Conservation (phyloP, 2,329 filamentous ascomycete genomes). For the Cadophora luteo-olivacea region DNA sequence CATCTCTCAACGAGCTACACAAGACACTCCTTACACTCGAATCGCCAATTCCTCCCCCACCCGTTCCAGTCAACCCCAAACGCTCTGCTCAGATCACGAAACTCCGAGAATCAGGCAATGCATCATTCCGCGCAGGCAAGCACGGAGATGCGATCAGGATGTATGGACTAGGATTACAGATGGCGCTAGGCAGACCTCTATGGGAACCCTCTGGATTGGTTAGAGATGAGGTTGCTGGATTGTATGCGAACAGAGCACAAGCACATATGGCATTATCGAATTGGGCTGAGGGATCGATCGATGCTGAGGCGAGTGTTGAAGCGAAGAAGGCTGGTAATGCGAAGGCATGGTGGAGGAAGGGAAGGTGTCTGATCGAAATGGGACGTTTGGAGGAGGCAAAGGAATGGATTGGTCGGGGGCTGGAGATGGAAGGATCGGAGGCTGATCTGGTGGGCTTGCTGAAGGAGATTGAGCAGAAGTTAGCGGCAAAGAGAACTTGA, state of each 20-base stretch:
- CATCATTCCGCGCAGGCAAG: slow-evolving; percentile 78
- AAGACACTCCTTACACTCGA: slow-evolving; percentile 72
- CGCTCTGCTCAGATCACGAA: slow-evolving; percentile 87
- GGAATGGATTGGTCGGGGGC: slow-evolving; percentile 75
- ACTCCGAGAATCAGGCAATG: slow-evolving; percentile 87
- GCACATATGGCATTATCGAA: slow-evolving; percentile 81
- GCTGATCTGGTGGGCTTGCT: slow-evolving; percentile 67
- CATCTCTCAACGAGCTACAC: slow-evolving; percentile 80
- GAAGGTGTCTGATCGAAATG: slow-evolving; percentile 90
- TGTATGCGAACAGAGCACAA: slow-evolving; percentile 90
- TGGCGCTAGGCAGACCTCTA: slow-evolving; percentile 80
- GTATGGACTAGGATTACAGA: slow-evolving; percentile 87
- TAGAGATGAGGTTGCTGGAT: slow-evolving; percentile 79
- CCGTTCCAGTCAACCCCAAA: slow-evolving; percentile 91
- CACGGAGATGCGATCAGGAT: slow-evolving; percentile 78
- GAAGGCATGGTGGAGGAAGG: slow-evolving; percentile 93
- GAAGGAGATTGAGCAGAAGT: slow-evolving; percentile 64
- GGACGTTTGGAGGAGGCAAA: slow-evolving; percentile 81
- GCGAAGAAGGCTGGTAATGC: slow-evolving; percentile 85
- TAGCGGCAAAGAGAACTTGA: slow-evolving; percentile 34
- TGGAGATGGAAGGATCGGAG: slow-evolving; percentile 83
- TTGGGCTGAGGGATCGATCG: slow-evolving; percentile 87
- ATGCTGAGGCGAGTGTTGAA: slow-evolving; percentile 89
- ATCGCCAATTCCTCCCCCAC: slow-evolving; percentile 76
- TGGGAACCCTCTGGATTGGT: slow-evolving; percentile 91